Evolutionary conservation across 768 basidiomycete species (phyloP), one percentile per base, ranked within the genome.

Genomic region (Lactifluus echinatus): DNA sequence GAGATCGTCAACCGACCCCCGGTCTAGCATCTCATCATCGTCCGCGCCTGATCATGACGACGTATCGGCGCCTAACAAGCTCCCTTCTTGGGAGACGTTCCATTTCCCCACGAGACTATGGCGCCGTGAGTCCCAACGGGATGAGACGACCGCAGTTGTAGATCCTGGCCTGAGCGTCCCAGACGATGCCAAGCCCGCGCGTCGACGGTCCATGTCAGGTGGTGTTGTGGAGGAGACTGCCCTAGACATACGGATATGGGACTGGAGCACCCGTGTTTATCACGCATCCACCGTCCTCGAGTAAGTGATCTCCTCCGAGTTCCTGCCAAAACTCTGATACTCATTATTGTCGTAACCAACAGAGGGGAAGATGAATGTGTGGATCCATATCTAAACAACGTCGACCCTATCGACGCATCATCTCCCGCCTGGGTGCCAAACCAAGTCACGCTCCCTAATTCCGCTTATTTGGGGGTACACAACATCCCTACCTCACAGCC

Each of bases 241-340:
- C 8, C 24, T 61, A 19, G 48, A 61, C 24, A 42, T 37, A 23
- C 57, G 47, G 46, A 59, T 61, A 53, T 50, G 57, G 60, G 60
- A 61, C 34, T 52, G 56, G 56, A 52, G 45, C 10, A 23, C 34
- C 10, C 29, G 34, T 10, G 57, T 61, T 17, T 40, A 53, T 21
- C 24, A 36, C 39, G 51, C 57, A 29, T 37, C 28, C 3, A 8
- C 47, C 11, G 5, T 37, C 21, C 10, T 34, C 5, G 58, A 46
- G 58, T 62, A 37, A 60, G 61, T 44, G 3, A 24, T 24, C n/a
- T 10, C 24, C n/a, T 36, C n/a, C 17, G 8, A 3, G 39, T 40
- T 21, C 7, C 39, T 39, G 4, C 21, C 28, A 21, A 26, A 40
- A n/a, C 19, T 17, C 17, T n/a, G 23, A 4, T 17, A 7, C 2